phyloP scores from a whole-genome alignment of 2,329 filamentous ascomycete genomes.

The Cladophialophora carrionii region DNA sequence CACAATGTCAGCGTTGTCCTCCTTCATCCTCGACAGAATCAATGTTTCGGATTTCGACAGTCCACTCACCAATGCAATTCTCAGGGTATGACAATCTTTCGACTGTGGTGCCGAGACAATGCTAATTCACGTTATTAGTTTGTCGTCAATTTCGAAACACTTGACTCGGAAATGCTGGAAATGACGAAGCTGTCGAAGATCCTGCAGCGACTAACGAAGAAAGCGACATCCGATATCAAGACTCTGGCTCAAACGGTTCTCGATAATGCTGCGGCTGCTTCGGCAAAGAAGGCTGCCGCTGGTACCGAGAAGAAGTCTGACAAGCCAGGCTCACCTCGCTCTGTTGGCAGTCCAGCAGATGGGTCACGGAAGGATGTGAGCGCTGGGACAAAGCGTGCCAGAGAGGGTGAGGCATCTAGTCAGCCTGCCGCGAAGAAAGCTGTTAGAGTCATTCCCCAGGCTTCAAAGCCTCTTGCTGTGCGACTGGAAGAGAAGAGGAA shows the following conservation, averaged over 20 bases:
- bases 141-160: slow-evolving; percentile 59
- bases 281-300: slow-evolving; percentile 49
- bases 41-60: slow-evolving; percentile 54
- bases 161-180: slow-evolving; percentile 61
- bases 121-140: slow-evolving; percentile 48
- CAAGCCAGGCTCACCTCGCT: slow-evolving; percentile 41
- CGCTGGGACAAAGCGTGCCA: slow-evolving; percentile 23
- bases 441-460: slow-evolving; percentile 40
- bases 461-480: slow-evolving; percentile 40
- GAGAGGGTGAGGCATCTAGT: slow-evolving; percentile 31
- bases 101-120: background rate
- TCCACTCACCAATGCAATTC: slow-evolving; percentile 48
- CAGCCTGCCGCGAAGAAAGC: slow-evolving; percentile 47
- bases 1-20: slow-evolving; percentile 52
- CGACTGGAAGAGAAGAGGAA: slow-evolving; percentile 38
- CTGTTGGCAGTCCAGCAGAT: slow-evolving; percentile 25
- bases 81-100: slow-evolving; percentile 47
- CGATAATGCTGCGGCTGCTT: slow-evolving; percentile 51
- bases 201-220: slow-evolving; percentile 61
- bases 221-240: slow-evolving; percentile 61
- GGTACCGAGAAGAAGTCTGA: slow-evolving; percentile 45
- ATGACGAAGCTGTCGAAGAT: slow-evolving; percentile 64
- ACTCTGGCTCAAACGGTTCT: slow-evolving; percentile 59
- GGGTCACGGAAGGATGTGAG: slow-evolving; percentile 22
- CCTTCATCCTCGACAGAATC: slow-evolving; percentile 54